Base-by-base conservation (phyloP, 768 basidiomycete genomes). In the Leccinum variicolor region DNA sequence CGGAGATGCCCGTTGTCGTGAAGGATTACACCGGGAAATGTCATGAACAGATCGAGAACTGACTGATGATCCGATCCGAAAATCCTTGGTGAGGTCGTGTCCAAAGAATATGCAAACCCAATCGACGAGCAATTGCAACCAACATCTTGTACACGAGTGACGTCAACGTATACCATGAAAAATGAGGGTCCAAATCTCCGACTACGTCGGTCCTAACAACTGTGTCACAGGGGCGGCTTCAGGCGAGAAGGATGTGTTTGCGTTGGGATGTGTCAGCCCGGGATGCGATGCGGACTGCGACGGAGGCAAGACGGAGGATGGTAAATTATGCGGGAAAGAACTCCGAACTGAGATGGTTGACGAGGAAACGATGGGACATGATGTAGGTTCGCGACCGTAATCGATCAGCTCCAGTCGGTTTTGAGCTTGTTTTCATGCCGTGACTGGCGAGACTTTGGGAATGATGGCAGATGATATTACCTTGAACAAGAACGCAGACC, bases 51-150 rank as follows among this genome's bases (percentile, higher is more conserved):
- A 45, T 2, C 23, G 51, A 50, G 46, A 21, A 17, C 34, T 70
- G 64, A 96, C 96, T 98, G 75, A 98, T 99, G 55, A 96, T 98
- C 13, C 96, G 55, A 96, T 98, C 13, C 96, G 84, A 76, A 98
- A 98, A 70, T 99, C 97, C 69, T 98, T 98, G 15, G 92, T 89
- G 17, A 99, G 82, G 6, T 96, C 97, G 66, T 99, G 96, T 1
- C 96, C 96, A 55, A 98, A 89, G 69, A 99, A 99, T 56, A 94
- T 90, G 68, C 96, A 99, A 6, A 94, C 94, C 21, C 88, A 81
- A 69, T 99, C 96, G 19, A 98, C 94, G 4, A 98, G 79, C 19
- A 95, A 73, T 3, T 97, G 85, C 13, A 99, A 77, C 8, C 25
- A 28, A 8, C 70, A 98, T 99, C 79, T 98, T 98, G 77, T 98